Conservation (phyloP, 805 yeast species). For the Hanseniaspora singularis region DNA sequence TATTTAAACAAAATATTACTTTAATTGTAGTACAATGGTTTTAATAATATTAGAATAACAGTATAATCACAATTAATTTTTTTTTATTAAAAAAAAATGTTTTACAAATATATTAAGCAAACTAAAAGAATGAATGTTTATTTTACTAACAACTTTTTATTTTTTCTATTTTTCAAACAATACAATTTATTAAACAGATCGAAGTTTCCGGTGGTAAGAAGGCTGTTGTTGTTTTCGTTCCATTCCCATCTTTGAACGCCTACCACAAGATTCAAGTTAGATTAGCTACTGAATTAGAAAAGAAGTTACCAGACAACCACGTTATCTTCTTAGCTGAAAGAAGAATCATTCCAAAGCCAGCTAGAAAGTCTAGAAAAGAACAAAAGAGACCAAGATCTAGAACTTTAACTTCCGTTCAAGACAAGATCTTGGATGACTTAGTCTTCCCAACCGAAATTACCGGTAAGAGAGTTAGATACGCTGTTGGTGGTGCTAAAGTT, state of each 20-base stretch:
- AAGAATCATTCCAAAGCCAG: slow-evolving; percentile 98
- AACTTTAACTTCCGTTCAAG: slow-evolving; percentile 97
- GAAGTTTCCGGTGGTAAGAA: slow-evolving; percentile 97
- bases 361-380: slow-evolving; percentile 81
- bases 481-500: slow-evolving; percentile 97
- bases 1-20: no score
- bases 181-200: slow-evolving; percentile 34
- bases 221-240: slow-evolving; percentile 96
- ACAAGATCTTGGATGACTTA: slow-evolving; percentile 94
- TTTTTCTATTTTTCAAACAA: background rate
- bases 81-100: no score
- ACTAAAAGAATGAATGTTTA: background rate
- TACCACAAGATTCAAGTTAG: slow-evolving; percentile 96
- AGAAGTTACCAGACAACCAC: slow-evolving; percentile 99
- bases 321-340: slow-evolving; percentile 99
- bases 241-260: slow-evolving; percentile 82
- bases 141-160: slow-evolving; percentile 14
- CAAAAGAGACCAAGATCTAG: slow-evolving; percentile 99
- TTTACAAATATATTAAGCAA: no score
- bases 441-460: slow-evolving; percentile 99
- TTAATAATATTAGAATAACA: no score
- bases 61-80: no score
- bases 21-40: no score
- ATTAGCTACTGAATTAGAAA: slow-evolving; percentile 98
- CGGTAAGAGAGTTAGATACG: slow-evolving; percentile 98